These are phyloP conservation scores for Penicillium parvum DNA, from an alignment of 495 filamentous ascomycete genomes.

Conservation along the genomic window DNA sequence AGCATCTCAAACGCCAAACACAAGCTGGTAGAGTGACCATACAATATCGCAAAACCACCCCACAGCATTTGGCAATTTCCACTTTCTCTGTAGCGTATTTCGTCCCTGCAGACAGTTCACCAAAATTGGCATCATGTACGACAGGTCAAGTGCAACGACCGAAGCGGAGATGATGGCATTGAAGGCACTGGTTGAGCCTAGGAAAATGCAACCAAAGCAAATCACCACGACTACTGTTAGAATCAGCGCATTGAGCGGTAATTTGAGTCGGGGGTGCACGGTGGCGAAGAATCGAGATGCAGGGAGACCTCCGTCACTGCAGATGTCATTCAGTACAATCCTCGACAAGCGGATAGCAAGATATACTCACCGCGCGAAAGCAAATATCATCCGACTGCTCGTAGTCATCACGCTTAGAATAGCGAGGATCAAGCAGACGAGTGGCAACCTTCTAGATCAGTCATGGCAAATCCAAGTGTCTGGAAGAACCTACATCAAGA, in stretches of 20 bases:
- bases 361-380: constrained; percentile 50
- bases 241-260: constrained; percentile 64
- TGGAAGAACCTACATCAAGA: constrained; percentile 51
- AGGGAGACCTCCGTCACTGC: constrained; percentile 63
- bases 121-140: constrained; percentile 64
- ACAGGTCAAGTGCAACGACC: constrained; percentile 64
- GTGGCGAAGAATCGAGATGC: constrained; percentile 56
- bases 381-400: constrained; percentile 67
- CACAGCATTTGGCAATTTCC: constrained; percentile 49
- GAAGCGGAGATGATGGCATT: constrained; percentile 65
- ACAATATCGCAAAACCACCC: constrained; percentile 62
- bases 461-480: too few relatives aligned
- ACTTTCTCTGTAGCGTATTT: constrained; percentile 55
- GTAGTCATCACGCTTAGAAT: constrained; percentile 68
- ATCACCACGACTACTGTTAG: constrained; percentile 59
- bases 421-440: constrained; percentile 65
- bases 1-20: constrained; percentile 4
- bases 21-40: constrained; percentile 22
- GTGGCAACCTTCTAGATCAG: constrained; percentile 58
- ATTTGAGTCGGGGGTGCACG: constrained; percentile 55
- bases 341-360: neutral
- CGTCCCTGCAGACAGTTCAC: constrained; percentile 62
- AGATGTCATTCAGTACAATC: neutral
- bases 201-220: constrained; percentile 65
- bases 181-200: constrained; percentile 59